A percentile compares a stretch with the other conserved stretches of the same genome.
These are phyloP conservation scores for Pinus tabuliformis DNA, from an alignment of 75 land plant genomes.

Conservation along the genomic window DNA sequence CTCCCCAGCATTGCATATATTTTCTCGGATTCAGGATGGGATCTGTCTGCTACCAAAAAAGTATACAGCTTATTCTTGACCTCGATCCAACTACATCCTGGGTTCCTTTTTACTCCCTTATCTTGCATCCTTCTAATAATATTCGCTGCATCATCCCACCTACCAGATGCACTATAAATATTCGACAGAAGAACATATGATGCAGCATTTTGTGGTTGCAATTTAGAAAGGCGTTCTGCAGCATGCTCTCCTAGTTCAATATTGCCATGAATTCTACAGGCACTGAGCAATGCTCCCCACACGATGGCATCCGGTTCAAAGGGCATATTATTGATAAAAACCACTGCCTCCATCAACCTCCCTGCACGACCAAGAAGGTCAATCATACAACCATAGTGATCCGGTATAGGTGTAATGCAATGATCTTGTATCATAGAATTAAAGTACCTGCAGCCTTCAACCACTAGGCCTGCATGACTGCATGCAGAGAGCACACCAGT, in stretches of 20 bases:
- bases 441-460: conserved; percentile 12
- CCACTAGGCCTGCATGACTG: conserved; percentile 11
- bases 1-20: neutral
- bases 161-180: neutral
- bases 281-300: neutral
- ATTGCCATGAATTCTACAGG: neutral
- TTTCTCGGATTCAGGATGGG: neutral
- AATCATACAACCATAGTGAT: neutral
- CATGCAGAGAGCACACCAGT: conserved; percentile 10
- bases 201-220: neutral
- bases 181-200: neutral
- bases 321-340: neutral
- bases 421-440: conserved; percentile 2
- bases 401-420: neutral
- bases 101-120: neutral
- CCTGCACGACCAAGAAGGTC: neutral
- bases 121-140: neutral
- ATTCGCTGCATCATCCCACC: too few relatives aligned
- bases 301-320: neutral
- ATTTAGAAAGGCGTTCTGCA: neutral
- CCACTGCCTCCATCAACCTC: neutral
- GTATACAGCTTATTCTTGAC: neutral
- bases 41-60: neutral
- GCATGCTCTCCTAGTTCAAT: neutral
- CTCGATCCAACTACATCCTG: neutral